These are phyloP conservation scores for Paraconiothyrium sp. DNA, from an alignment of 2,329 filamentous ascomycete genomes.

Conservation along the genomic window DNA sequence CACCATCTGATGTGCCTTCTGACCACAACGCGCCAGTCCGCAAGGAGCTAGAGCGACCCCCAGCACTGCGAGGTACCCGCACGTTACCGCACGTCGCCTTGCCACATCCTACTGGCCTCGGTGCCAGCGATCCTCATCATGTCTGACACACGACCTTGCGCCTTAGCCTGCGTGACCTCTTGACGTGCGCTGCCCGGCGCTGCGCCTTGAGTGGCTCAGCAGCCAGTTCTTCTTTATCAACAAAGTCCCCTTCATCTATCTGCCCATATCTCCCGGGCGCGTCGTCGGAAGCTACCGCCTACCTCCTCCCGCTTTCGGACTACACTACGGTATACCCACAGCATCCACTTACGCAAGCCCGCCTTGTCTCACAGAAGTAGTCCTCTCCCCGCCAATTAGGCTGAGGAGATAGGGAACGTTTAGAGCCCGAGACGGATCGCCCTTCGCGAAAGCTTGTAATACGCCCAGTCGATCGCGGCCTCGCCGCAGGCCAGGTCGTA, in stretches of 20 bases:
- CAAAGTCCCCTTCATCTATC: slow-evolving; percentile 30
- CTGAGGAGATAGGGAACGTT: slow-evolving; percentile 8
- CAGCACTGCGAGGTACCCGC: slow-evolving; percentile 18
- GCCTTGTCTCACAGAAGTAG: neutral
- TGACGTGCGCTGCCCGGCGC: slow-evolving; percentile 32
- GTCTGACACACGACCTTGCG: slow-evolving; percentile 35
- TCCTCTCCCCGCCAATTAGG: neutral
- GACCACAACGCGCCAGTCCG: slow-evolving; percentile 8
- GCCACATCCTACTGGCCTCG: slow-evolving; percentile 36
- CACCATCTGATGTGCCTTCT: neutral
- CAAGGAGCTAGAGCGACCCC: neutral
- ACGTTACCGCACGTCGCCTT: slow-evolving; percentile 17
- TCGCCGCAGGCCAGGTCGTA: slow-evolving; percentile 3
- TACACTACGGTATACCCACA: slow-evolving; percentile 5
- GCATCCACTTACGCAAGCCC: slow-evolving; percentile 2
- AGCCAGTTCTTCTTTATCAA: slow-evolving; percentile 6
- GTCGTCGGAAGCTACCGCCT: slow-evolving; percentile 18
- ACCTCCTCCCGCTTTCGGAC: slow-evolving; percentile 22
- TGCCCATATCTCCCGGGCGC: slow-evolving; percentile 16
- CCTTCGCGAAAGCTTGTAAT: slow-evolving; percentile 9
- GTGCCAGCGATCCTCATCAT: slow-evolving; percentile 41
- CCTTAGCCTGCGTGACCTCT: slow-evolving; percentile 37
- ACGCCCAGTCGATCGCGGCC: slow-evolving; percentile 5
- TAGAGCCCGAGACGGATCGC: slow-evolving; percentile 2
- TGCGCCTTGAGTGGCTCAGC: slow-evolving; percentile 47